Conservation (phyloP, 345 rosid genomes). For the Citrus cavaleriei region DNA sequence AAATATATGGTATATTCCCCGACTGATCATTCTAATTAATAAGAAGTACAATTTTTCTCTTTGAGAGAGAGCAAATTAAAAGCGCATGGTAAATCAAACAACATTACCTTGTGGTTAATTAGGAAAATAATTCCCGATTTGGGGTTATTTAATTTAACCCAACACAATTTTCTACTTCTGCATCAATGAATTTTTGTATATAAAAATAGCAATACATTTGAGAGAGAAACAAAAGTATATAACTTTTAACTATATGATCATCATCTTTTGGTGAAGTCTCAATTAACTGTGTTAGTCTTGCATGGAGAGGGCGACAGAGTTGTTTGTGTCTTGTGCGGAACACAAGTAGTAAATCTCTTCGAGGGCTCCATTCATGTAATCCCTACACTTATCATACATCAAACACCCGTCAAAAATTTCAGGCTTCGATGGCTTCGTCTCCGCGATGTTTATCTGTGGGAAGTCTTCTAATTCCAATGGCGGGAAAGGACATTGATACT, state of each 20-base stretch:
- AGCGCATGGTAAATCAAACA: constrained; percentile 3
- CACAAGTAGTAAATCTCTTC: constrained; percentile 44
- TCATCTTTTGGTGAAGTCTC: neutral
- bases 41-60: neutral
- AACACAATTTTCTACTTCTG: constrained; percentile 11
- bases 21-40: neutral
- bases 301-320: constrained; percentile 22
- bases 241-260: neutral
- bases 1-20: neutral
- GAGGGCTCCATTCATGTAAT: constrained; percentile 35
- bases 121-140: constrained; percentile 17
- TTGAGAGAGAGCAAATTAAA: neutral
- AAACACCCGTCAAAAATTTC: constrained; percentile 26
- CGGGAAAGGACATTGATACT: constrained; percentile 40
- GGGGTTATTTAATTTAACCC: constrained; percentile 11
- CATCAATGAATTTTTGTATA: constrained; percentile 15
- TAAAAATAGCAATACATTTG: neutral
- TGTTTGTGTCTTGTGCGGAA: constrained; percentile 26
- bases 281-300: neutral
- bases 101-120: constrained; percentile 7
- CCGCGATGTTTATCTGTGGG: constrained; percentile 40
- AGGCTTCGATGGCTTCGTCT: constrained; percentile 19
- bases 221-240: constrained; percentile 7
- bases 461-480: constrained; percentile 49
- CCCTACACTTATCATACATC: constrained; percentile 31